Conservation (phyloP, 129 eudicot species). For the Glebionis coronaria region DNA sequence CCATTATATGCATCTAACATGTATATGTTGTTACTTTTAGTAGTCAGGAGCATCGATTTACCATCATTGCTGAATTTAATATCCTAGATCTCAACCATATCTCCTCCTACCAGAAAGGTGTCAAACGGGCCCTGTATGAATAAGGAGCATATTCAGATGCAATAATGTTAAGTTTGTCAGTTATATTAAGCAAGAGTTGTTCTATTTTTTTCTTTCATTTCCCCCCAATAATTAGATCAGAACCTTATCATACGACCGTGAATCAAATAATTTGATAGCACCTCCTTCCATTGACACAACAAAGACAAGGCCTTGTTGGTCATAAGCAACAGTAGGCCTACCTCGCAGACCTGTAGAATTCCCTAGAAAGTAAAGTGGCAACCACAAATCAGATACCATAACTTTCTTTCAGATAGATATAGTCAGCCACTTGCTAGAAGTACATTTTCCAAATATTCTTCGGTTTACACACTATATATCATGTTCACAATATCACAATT, state of each 20-base stretch:
- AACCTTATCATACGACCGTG: slow-evolving; percentile 94
- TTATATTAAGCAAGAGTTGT: background rate
- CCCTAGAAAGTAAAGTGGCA: slow-evolving; percentile 73
- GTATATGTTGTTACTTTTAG: slow-evolving; percentile 78
- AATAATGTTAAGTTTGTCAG: background rate
- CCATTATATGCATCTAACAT: slow-evolving; percentile 94
- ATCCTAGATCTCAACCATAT: slow-evolving; percentile 94
- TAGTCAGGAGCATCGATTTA: slow-evolving; percentile 89
- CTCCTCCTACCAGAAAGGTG: slow-evolving; percentile 94
- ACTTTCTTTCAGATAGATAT: slow-evolving; percentile 13
- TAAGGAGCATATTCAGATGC: slow-evolving; percentile 18
- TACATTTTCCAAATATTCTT: slow-evolving; percentile 3
- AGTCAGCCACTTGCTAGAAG: background rate
- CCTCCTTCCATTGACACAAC: slow-evolving; percentile 99
- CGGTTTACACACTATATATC: background rate
- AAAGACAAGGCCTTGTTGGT: slow-evolving; percentile 98
- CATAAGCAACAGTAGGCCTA: slow-evolving; percentile 95
- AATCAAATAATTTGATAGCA: slow-evolving; percentile 88
- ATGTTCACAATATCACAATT: background rate
- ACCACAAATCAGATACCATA: slow-evolving; percentile 34
- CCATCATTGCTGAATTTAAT: slow-evolving; percentile 99
- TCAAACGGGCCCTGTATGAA: slow-evolving; percentile 85
- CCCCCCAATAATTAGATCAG: background rate
- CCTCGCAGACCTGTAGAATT: slow-evolving; percentile 79
- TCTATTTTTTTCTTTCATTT: background rate